Base-by-base conservation (phyloP, 495 filamentous ascomycete species). In the Recurvomyces mirabilis region DNA sequence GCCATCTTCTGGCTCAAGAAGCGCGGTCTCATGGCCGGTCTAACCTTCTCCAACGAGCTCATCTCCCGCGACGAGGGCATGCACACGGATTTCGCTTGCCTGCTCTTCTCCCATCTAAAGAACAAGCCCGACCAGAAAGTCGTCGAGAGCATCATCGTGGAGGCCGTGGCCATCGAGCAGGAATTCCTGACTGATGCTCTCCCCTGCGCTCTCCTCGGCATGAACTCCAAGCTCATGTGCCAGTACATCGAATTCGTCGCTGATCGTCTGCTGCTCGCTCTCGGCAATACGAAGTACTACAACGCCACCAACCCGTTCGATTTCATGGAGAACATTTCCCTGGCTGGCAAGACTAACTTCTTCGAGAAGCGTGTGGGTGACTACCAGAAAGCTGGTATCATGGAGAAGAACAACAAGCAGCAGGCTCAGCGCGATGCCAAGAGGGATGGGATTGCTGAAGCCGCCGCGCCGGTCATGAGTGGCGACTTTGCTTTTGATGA, bases 1-100 rank as follows among this genome's bases (percentile, higher is more conserved):
- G 91, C 91, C 46, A 94, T 98, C 68, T 98, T 98, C 78, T 98
- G 91, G 91, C 74, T 98, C 60, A 98, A 98, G 83, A 98, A 98
- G 79, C 93, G 91, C 62, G 91, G 91, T 50, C 77, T 98, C 51
- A 98, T 98, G 91, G 81, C 91, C 43, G 91, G 91, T 53, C 78
- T 98, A 24, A 94, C 91, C 45, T 98, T 98, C 76, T 95, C 88
- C 57, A 98, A 98, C 72, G 91, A 98, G 72, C 81, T 98, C 56
- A 98, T 98, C 72, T 96, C 93, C 35, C 89, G 91, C 68, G 91
- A 98, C 61, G 91, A 98, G 74, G 91, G 91, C 68, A 84, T 98
- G 50, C 91, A 98, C 77, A 98, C 91, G 53, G 91, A 96, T 70
- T 98, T 98, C 51, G 91, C 91, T 56, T 98, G 91, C 68, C 71